These are phyloP conservation scores for Triglochin maritima DNA, from an alignment of 106 monocot species.

Conservation along the genomic window DNA sequence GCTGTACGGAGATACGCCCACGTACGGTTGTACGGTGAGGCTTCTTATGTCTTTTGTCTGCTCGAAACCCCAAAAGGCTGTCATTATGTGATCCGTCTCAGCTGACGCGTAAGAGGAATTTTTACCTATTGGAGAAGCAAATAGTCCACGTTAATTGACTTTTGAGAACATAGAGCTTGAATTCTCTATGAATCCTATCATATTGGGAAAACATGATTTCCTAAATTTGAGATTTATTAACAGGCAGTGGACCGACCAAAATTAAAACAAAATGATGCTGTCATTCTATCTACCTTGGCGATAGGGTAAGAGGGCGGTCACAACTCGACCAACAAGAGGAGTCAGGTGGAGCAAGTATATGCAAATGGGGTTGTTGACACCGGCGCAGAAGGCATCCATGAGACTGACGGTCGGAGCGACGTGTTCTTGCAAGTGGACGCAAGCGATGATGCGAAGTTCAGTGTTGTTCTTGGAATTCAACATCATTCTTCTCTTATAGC, in stretches of 20 bases:
- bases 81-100: constrained; percentile 2
- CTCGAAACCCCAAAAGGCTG: constrained; percentile 6
- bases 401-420: constrained; percentile 5
- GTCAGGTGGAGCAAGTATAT: constrained; percentile 44
- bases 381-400: constrained; percentile 5
- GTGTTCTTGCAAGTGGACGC: constrained; percentile 5
- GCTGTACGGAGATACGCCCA: constrained; percentile 33
- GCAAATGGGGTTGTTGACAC: constrained; percentile 9
- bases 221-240: too few species aligned
- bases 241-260: too few species aligned
- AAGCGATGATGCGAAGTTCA: constrained; percentile 4
- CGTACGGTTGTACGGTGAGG: constrained; percentile 27
- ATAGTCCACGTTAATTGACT: too few species aligned
- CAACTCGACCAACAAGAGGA: constrained; percentile 29
- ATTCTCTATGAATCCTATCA: too few species aligned
- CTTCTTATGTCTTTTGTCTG: not conserved
- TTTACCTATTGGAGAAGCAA: not conserved
- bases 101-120: not conserved
- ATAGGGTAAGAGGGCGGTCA: constrained; percentile 32
- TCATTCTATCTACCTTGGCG: not conserved
- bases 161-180: too few species aligned
- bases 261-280: too few species aligned
- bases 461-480: not conserved
- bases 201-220: too few species aligned
- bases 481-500: constrained; percentile 1